Evolutionary conservation across 2,329 filamentous ascomycete species (phyloP).

Genomic region (Metarhizium guizhouense): DNA sequence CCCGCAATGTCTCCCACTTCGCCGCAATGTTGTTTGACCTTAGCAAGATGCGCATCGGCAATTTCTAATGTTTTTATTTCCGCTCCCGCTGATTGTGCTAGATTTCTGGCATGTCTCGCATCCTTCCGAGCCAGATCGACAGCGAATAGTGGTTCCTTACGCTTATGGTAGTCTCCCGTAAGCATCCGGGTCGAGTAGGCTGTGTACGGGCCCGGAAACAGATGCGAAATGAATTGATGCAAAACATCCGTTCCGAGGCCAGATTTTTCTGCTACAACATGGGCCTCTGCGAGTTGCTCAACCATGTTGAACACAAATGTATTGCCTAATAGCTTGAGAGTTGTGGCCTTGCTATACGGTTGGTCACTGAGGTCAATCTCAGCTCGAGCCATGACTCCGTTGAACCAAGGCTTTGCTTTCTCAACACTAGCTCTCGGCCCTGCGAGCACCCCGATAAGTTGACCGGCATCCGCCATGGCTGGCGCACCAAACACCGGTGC

Average conservation of each 20-base stretch:
- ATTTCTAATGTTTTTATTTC: conserved; percentile 57
- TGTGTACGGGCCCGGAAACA: conserved; percentile 69
- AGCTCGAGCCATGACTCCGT: conserved; percentile 60
- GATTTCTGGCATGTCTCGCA: conserved; percentile 58
- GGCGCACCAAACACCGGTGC: conserved; percentile 63
- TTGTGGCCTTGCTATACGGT: conserved; percentile 58
- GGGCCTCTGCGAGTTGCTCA: conserved; percentile 67
- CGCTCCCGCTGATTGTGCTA: conserved; percentile 56
- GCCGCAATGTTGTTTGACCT: conserved; percentile 60
- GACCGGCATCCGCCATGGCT: conserved; percentile 59
- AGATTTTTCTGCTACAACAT: conserved; percentile 71
- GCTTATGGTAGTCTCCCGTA: conserved; percentile 65
- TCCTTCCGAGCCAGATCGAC: conserved; percentile 81
- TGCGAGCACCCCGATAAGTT: conserved; percentile 65
- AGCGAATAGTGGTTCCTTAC: conserved; percentile 71
- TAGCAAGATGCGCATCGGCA: conserved; percentile 58
- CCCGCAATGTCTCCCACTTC: conserved; percentile 69
- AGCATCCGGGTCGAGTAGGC: conserved; percentile 70
- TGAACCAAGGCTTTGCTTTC: conserved; percentile 60
- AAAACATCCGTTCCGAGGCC: conserved; percentile 64
- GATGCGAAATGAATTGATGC: conserved; percentile 59
- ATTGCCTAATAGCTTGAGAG: conserved; percentile 78
- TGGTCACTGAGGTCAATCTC: conserved; percentile 64
- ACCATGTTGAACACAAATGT: conserved; percentile 79
- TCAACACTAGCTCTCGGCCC: conserved; percentile 52